Base-by-base conservation (phyloP, 768 basidiomycete species). In the Kwoniella pini region DNA sequence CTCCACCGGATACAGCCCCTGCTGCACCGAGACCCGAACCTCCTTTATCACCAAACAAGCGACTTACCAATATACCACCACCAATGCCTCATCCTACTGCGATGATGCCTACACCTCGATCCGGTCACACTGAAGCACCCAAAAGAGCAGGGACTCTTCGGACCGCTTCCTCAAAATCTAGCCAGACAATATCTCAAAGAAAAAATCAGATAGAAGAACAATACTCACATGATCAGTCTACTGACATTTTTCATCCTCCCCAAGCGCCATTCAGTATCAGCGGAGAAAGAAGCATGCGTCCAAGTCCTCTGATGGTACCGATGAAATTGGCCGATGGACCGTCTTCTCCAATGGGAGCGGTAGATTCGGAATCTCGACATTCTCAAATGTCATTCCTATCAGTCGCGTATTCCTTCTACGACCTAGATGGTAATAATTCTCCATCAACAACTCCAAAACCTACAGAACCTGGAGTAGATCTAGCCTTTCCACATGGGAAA, bases 361-460 rank as follows among this genome's bases (percentile, higher is more conserved):
- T 38, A 7, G 27, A 48, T 39, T 45, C 39, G 17, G 45, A 39
- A 24, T 53, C 39, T 26, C 63, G 58, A 13, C 54, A 64, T 21
- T 64, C 67, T 15, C 60, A 69, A 21, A 61, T 71, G 44, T 74
- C 72, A 10, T 52, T 68, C 31, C 71, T 71, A 42, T 75, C 74
- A 1, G 63, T 52, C 45, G 71, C 74, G 9, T 72, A 70, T 39
- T 62, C 59, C 12, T 63, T 72, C 36, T 75, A 75, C 53, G 74
- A 75, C 30, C 60, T 75, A 7, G 74, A 68, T 26, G 56, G 60
- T 6, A 63, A 61, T 48, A 51, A 53, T 31, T 52, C 68, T 3
- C 46, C 54, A 3, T 43, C 64, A 0, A 46, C 44, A 7, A 70
- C 67, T 1, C 63, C 72, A 5, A 61, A 44, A 49, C 53, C 68